These are phyloP conservation scores for Cucumis melo DNA, from an alignment of 306 rosid species.

Conservation along the genomic window DNA sequence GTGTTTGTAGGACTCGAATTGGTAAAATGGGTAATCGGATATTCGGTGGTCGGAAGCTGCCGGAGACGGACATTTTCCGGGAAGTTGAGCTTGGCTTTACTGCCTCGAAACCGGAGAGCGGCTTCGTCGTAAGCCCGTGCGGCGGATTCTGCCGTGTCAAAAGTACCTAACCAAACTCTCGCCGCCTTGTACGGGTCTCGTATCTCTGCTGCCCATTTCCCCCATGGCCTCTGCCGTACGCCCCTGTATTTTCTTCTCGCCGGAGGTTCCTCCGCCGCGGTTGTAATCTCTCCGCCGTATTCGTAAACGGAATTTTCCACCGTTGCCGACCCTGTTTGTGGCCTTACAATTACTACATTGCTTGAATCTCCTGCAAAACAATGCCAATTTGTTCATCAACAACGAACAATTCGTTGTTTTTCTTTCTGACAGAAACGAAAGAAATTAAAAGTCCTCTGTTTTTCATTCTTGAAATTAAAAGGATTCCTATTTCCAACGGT, in stretches of 20 bases:
- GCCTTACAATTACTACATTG: neutral
- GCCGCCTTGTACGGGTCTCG: conserved; percentile 36
- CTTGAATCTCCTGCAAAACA: conserved; percentile 1
- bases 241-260: conserved; percentile 36
- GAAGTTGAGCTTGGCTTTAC: conserved; percentile 38
- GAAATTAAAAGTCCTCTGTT: neutral
- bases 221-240: conserved; percentile 44
- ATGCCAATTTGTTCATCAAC: neutral
- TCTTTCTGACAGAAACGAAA: neutral
- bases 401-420: neutral
- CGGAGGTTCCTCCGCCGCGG: conserved; percentile 7
- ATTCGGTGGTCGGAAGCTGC: neutral
- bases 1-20: conserved; percentile 9
- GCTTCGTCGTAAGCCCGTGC: conserved; percentile 37
- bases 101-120: conserved; percentile 37
- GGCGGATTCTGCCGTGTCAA: conserved; percentile 34
- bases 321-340: neutral
- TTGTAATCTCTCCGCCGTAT: conserved; percentile 6
- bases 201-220: conserved; percentile 41
- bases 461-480: neutral
- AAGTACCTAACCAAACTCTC: conserved; percentile 39
- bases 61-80: conserved; percentile 37
- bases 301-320: conserved; percentile 9
- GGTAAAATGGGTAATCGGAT: conserved; percentile 5
- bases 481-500: neutral